Base-by-base conservation (phyloP, 129 eudicot species). In the Rutidosis leptorrhynchoides region DNA sequence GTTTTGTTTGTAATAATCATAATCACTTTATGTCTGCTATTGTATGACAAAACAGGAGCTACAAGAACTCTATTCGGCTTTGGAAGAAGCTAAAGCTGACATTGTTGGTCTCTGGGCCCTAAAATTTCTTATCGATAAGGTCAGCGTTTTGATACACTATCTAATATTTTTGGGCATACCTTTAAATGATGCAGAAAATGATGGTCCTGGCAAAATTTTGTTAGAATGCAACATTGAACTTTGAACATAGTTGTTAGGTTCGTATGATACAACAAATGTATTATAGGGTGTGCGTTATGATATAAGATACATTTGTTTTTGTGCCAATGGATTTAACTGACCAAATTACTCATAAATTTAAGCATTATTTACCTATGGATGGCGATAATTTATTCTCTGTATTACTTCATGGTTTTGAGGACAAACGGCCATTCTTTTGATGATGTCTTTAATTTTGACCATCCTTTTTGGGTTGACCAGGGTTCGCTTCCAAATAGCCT, bases 31-130 rank as follows among this genome's bases (percentile, higher is more conserved):
- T 49, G 30, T 52, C 20, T 45, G 30, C 28, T 65, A 43, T 22
- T 75, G 42, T 65, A 58, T 54, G 71, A 69, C 45, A 72, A 68
- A 67, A 64, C 76, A 93, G 98, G 96, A 93, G 77, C 82, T 93
- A 72, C 95, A 93, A 84, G 98, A 93, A 80, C 85, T 93, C 61
- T 91, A 88, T 81, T 93, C 98, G 9, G 87, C 96, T 64, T 64
- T 93, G 49, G 98, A 93, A 82, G 98, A 93, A 88, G 98, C 96
- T 52, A 93, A 93, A 78, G 98, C 98, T 55, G 98, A 93, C 77
- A 93, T 93, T 64, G 98, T 93, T 68, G 95, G 98, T 51, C 92
- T 93, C 16, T 93, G 98, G 98, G 98, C 98, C 76, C 75, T 93
- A n/a, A 80, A 82, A 46, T 93, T 85, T 77, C 81, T 88, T n/a